phyloP scores from a whole-genome alignment of 177 flowering plant genomes.

The Vitis hybrid region DNA sequence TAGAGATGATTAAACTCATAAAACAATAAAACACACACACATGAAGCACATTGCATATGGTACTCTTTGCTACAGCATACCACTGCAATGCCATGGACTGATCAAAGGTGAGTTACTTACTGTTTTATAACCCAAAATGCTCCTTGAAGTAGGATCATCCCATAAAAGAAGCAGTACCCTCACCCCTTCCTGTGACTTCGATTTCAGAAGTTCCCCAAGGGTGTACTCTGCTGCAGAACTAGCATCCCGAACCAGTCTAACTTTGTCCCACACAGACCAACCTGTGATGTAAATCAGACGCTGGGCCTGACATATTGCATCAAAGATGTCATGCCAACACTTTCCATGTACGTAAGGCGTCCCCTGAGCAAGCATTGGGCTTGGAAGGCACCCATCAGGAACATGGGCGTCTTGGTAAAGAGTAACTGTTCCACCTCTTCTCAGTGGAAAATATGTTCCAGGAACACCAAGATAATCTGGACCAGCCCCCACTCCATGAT shows the following conservation, averaged over 20 bases:
- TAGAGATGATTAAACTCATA: no score
- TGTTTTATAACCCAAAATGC: slow-evolving; percentile 60
- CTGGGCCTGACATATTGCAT: slow-evolving; percentile 62
- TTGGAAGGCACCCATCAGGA: slow-evolving; percentile 60
- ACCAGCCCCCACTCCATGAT: slow-evolving; percentile 63
- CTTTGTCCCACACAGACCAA: slow-evolving; percentile 85
- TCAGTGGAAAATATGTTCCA: slow-evolving; percentile 71
- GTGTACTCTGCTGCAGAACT: slow-evolving; percentile 32
- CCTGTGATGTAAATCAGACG: slow-evolving; percentile 67
- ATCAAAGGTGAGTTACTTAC: slow-evolving; percentile 29
- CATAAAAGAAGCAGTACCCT: slow-evolving; percentile 71
- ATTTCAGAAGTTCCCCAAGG: slow-evolving; percentile 59
- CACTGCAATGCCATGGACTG: slow-evolving; percentile 1
- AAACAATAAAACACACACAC: no score
- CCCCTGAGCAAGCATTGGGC: slow-evolving; percentile 45
- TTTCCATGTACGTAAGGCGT: slow-evolving; percentile 61
- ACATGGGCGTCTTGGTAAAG: slow-evolving; percentile 88
- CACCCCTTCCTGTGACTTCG: slow-evolving; percentile 78
- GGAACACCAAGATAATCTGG: slow-evolving; percentile 64
- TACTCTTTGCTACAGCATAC: no score
- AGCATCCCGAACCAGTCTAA: slow-evolving; percentile 53
- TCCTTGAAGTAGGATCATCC: slow-evolving; percentile 81
- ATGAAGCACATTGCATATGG: no score
- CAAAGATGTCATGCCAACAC: slow-evolving; percentile 78
- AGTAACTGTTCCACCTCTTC: slow-evolving; percentile 67